Evolutionary conservation across 495 filamentous ascomycete species (phyloP), one percentile per base, ranked within the genome.

Genomic region (Aspergillus steynii): DNA sequence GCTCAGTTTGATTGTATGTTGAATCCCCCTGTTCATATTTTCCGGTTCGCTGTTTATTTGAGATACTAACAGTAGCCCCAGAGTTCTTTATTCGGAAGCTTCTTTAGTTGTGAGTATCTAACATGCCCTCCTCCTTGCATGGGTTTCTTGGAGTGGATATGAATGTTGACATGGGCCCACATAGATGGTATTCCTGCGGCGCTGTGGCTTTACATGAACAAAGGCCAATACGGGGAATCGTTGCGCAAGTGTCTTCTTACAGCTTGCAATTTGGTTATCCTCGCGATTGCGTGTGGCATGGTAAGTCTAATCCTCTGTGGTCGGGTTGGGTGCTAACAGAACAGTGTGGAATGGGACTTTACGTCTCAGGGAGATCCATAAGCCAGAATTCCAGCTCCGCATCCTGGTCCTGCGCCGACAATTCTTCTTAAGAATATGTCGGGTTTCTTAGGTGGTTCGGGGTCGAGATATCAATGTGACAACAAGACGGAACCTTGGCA

Each of bases 391-490:
- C 75, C 28, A 72, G 69, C 51, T 68, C 63, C 25, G 63, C 68
- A 12, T 76, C 72, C 50, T 81, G 80, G 54, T 77, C 76, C 1
- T 81, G 78, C 55, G 73, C 72, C n/a, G 73, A 77, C 59, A 80
- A 77, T 67, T 65, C 70, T 12, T 20, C 20, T 20, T 20, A 20
- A 20, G 20, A 20, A 20, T 20, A 20, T 20, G 20, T 20, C 20
- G 0, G 20, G 20, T 20, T 20, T 20, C 20, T 20, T 20, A 20
- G 20, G 20, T 20, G 20, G 20, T 20, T 20, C 20, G 20, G 20
- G 20, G 20, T 20, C 20, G 20, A 20, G 20, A 20, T 20, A 20
- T 20, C 20, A 20, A 20, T 20, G 20, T 20, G 20, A 20, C 20
- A 20, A 20, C 20, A 20, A 20, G 20, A 20, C 20, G 20, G 20